A percentile compares a stretch with the other conserved stretches of the same genome.
These are phyloP conservation scores for Datisca glomerata DNA, from an alignment of 306 rosid genomes.

Conservation along the genomic window DNA sequence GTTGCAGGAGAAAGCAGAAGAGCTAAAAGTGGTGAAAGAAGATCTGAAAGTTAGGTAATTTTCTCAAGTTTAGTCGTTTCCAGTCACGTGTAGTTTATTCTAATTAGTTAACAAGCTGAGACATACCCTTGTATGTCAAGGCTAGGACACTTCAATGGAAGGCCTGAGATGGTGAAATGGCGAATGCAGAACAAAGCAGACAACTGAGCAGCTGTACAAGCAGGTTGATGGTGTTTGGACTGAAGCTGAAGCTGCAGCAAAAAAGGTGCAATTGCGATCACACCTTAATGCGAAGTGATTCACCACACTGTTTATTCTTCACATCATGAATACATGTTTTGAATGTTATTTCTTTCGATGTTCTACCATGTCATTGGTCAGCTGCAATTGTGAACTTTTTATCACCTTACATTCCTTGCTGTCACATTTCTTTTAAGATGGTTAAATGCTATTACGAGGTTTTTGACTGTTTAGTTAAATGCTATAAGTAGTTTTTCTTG, in stretches of 20 bases:
- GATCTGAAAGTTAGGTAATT: constrained; percentile 48
- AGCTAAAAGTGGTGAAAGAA: constrained; percentile 43
- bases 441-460: too few relatives aligned
- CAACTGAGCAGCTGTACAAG: constrained; percentile 75
- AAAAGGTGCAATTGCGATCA: constrained; percentile 39
- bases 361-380: neutral
- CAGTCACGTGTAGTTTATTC: constrained; percentile 5
- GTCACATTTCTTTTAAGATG: too few relatives aligned
- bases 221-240: constrained; percentile 82
- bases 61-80: constrained; percentile 9
- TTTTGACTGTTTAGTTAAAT: too few relatives aligned
- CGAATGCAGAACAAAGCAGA: constrained; percentile 98
- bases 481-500: neutral
- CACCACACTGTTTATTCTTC: too few relatives aligned
- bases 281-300: too few relatives aligned
- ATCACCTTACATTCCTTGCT: too few relatives aligned
- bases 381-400: too few relatives aligned
- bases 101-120: constrained; percentile 53
- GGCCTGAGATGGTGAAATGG: constrained; percentile 83
- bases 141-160: constrained; percentile 66
- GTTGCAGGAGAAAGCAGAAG: constrained; percentile 67
- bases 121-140: constrained; percentile 97
- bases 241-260: constrained; percentile 78
- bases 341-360: too few relatives aligned
- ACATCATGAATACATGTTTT: too few relatives aligned